phyloP scores from a whole-genome alignment of 2,329 filamentous ascomycete species.

The Epichloe baconii region DNA sequence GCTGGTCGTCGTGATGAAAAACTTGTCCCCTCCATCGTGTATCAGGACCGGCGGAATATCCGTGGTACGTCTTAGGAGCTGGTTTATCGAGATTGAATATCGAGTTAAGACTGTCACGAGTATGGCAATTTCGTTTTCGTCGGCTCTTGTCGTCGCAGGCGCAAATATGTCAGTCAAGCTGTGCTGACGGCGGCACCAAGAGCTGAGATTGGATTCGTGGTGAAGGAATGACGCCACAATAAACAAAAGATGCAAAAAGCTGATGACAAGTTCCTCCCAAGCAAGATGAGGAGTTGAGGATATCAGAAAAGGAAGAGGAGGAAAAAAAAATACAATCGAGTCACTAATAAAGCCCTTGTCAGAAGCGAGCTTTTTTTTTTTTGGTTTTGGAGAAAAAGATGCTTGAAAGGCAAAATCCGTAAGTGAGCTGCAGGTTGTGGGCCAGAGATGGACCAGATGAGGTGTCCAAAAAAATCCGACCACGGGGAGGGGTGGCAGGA shows the following conservation, averaged over 20 bases:
- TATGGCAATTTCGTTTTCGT: background rate
- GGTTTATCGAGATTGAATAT: no score
- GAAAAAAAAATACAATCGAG: background rate
- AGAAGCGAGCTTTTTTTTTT: background rate
- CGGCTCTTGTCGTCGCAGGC: background rate
- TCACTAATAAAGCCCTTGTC: background rate
- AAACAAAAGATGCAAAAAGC: background rate
- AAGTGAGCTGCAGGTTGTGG: background rate
- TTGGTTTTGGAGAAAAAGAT: background rate
- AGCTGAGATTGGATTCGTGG: background rate
- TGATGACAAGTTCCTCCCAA: background rate
- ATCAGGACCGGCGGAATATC: background rate
- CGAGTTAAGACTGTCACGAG: background rate
- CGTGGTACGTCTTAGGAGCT: background rate
- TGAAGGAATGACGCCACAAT: background rate
- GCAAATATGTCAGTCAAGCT: background rate
- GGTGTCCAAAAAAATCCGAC: background rate
- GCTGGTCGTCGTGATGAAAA: slow-evolving; percentile 23
- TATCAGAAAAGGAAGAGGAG: background rate
- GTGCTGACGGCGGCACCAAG: background rate
- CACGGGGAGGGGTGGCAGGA: no score
- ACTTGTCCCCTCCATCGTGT: slow-evolving; percentile 18
- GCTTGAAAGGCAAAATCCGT: background rate
- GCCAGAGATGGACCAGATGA: background rate
- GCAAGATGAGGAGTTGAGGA: background rate